Evolutionary conservation across 2,329 filamentous ascomycete genomes (phyloP).

Genomic region (Verticillium alfalfae): DNA sequence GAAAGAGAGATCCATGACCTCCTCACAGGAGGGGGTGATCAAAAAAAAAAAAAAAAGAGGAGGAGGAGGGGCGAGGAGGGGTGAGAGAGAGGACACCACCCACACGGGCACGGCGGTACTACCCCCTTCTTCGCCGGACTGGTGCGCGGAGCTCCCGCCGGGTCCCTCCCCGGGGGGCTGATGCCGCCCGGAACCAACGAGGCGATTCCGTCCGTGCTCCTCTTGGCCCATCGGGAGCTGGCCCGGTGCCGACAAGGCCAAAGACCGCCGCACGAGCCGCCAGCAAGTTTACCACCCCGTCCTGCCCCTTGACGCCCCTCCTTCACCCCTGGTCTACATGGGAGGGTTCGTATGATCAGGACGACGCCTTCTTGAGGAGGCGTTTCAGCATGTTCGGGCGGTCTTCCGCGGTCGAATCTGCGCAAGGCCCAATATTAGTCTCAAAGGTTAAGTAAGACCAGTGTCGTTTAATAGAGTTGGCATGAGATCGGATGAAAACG

Average conservation of each 20-base stretch:
- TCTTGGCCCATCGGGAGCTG: background rate
- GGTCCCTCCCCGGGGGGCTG: background rate
- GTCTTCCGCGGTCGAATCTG: background rate
- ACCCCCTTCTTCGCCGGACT: background rate
- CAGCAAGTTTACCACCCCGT: too few species aligned
- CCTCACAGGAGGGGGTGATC: too few species aligned
- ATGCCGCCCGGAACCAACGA: background rate
- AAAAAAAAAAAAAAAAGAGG: background rate
- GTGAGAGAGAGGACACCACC: background rate
- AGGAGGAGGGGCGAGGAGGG: background rate
- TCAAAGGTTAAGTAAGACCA: background rate
- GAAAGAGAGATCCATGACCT: too few species aligned
- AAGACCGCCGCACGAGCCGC: too few species aligned
- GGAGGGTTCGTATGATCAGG: background rate
- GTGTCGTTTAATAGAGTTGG: background rate
- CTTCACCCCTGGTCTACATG: too few species aligned
- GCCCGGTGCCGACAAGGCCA: background rate
- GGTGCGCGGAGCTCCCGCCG: background rate
- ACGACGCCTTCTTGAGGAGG: background rate
- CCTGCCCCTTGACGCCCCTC: too few species aligned
- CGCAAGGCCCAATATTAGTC: background rate
- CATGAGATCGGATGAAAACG: background rate
- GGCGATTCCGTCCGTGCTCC: background rate
- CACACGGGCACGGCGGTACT: background rate
- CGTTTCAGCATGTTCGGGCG: background rate